Conservation (phyloP, 108 stramenopile genomes). For the Nitzschia sp. region DNA sequence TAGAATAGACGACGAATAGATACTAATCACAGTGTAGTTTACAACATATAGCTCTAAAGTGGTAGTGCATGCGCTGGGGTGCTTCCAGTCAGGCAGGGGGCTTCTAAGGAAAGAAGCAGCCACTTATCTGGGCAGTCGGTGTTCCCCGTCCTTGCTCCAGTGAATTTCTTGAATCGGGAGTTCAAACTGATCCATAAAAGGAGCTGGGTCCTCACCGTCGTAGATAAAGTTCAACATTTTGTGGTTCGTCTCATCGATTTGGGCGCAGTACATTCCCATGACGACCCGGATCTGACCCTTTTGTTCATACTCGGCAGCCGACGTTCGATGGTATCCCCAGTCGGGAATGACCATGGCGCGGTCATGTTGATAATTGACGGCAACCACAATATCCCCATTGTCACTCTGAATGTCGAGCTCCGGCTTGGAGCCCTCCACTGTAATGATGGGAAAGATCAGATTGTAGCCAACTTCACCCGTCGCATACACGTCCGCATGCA, state of each 20-base stretch:
- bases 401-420: conserved; percentile 54
- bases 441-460: conserved; percentile 56
- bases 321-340: conserved; percentile 53
- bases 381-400: conserved; percentile 49
- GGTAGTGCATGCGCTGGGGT: no score
- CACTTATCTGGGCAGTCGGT: not conserved
- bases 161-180: conserved; percentile 1
- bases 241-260: conserved; percentile 51
- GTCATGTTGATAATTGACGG: conserved; percentile 55
- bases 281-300: conserved; percentile 50
- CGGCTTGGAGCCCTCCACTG: conserved; percentile 52
- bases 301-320: conserved; percentile 31
- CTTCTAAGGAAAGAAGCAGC: no score
- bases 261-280: conserved; percentile 49
- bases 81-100: no score
- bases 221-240: conserved; percentile 47
- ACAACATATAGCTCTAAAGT: no score
- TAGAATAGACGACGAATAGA: no score
- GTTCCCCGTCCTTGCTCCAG: not conserved
- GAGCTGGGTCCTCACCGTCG: conserved; percentile 57
- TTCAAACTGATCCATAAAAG: conserved; percentile 52
- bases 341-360: conserved; percentile 49
- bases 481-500: conserved; percentile 63
- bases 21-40: no score
- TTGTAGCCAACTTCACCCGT: conserved; percentile 59